Conservation (phyloP, 2,329 filamentous ascomycete genomes). For the Salinomyces thailandicus region DNA sequence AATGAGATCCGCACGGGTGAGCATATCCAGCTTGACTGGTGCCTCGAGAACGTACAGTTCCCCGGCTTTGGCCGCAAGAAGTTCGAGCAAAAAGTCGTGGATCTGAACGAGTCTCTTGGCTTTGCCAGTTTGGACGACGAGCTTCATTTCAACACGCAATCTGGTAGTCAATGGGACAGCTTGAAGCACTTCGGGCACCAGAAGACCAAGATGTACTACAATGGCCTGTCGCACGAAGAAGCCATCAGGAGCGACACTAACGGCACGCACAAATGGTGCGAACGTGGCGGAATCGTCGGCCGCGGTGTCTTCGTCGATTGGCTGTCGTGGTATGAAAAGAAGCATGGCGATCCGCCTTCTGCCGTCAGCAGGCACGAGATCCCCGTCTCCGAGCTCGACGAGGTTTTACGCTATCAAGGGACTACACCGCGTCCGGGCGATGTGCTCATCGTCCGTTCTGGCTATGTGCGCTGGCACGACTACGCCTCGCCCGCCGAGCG, state of each 20-base stretch:
- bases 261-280: conserved; percentile 38
- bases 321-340: conserved; percentile 24
- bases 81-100: not conserved
- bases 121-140: conserved; percentile 1
- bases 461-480: conserved; percentile 29
- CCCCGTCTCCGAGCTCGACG: conserved; percentile 31
- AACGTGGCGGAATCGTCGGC: conserved; percentile 41
- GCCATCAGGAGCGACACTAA: conserved; percentile 3
- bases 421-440: conserved; percentile 37
- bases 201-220: conserved; percentile 1
- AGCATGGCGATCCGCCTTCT: conserved; percentile 41
- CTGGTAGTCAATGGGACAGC: conserved; percentile 1
- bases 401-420: conserved; percentile 13
- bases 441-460: conserved; percentile 45
- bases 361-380: conserved; percentile 41
- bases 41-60: conserved; percentile 1
- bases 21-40: conserved; percentile 1
- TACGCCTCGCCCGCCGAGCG: not conserved
- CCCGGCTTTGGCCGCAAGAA: not conserved
- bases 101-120: not conserved
- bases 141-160: conserved; percentile 1
- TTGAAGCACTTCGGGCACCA: conserved; percentile 1
- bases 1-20: not conserved
- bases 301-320: conserved; percentile 48
- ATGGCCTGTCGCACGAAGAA: conserved; percentile 1